Evolutionary conservation across 2,329 filamentous ascomycete species (phyloP).

Genomic region (Tolypocladium tundrense): DNA sequence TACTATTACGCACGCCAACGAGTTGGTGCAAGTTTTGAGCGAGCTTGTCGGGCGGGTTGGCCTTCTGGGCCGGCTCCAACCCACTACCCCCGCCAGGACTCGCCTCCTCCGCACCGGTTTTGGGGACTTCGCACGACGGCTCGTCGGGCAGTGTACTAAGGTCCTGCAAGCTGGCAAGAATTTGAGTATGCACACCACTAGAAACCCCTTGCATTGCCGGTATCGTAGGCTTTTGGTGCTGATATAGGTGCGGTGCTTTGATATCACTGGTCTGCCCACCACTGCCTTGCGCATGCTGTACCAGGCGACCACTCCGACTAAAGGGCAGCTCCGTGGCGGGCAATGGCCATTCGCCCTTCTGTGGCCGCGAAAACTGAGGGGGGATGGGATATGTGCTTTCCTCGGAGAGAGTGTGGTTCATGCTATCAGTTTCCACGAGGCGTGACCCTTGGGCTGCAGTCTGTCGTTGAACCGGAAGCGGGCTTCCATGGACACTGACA

Average conservation of each 20-base stretch:
- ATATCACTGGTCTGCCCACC: not conserved
- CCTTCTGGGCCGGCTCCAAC: not conserved
- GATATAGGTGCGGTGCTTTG: not conserved
- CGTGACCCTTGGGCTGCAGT: not conserved
- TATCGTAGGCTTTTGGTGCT: not conserved
- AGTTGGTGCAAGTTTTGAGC: slow-evolving; percentile 9
- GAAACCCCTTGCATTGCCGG: not conserved
- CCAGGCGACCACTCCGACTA: not conserved
- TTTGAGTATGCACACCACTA: not conserved
- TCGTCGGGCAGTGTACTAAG: not conserved
- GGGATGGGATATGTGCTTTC: not conserved
- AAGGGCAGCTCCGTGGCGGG: not conserved
- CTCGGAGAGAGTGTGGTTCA: not conserved
- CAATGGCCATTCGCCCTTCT: not conserved
- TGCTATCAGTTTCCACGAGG: not conserved
- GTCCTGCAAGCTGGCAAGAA: slow-evolving; percentile 1
- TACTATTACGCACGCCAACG: slow-evolving; percentile 13
- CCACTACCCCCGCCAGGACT: not conserved
- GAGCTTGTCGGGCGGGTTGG: not conserved
- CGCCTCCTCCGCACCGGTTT: not conserved
- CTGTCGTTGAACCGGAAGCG: not conserved
- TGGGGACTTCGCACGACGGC: not conserved
- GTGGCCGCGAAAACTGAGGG: not conserved
- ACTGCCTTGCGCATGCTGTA: not conserved
- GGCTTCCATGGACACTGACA: slow-evolving; percentile 2